These are phyloP conservation scores for Ogataea corticis DNA, from an alignment of 805 yeast genomes.

Conservation along the genomic window DNA sequence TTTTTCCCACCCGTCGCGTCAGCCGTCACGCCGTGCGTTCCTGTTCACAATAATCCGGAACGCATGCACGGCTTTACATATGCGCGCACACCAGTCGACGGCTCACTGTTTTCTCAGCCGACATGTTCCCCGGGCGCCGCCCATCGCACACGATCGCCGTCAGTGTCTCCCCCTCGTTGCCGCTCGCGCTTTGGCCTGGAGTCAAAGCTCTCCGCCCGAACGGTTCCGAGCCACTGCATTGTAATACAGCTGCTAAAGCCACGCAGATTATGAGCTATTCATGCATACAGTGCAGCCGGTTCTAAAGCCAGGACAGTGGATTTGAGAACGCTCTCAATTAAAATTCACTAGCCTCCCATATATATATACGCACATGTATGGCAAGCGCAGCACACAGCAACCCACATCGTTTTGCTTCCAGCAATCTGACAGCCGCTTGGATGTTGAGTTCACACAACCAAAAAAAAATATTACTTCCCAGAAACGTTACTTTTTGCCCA, in stretches of 20 bases:
- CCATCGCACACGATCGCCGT: background rate
- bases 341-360: background rate
- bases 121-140: slow-evolving; percentile 4
- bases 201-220: background rate
- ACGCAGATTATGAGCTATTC: background rate
- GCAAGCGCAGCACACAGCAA: no score
- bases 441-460: background rate
- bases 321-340: background rate
- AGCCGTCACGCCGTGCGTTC: no score
- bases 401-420: no score
- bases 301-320: background rate
- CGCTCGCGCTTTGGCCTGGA: no score
- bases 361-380: background rate
- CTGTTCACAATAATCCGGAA: background rate
- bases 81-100: slow-evolving; percentile 1
- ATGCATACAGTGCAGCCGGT: slow-evolving; percentile 4
- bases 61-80: slow-evolving; percentile 4
- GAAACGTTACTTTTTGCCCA: background rate
- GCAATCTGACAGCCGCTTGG: background rate
- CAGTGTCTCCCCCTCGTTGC: no score
- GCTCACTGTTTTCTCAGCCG: slow-evolving; percentile 4
- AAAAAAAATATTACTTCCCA: background rate
- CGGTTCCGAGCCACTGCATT: slow-evolving; percentile 5
- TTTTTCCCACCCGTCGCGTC: no score
- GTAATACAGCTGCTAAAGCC: background rate